Conservation (phyloP, 176 grass and related monocot species). For the Musa beccarii region DNA sequence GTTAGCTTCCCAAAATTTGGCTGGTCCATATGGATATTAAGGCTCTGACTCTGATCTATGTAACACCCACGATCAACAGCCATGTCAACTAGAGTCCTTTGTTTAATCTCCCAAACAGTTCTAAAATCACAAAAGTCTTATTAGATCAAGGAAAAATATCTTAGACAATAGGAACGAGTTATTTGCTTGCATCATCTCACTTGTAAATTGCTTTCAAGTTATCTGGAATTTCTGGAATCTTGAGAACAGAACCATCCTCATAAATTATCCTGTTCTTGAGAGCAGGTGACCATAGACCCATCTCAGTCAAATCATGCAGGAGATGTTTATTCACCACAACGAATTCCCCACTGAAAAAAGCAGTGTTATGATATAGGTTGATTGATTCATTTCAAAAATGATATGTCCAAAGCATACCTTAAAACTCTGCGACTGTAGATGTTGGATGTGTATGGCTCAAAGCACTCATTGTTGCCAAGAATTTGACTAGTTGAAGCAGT, state of each 20-base stretch:
- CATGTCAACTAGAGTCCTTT: conserved; percentile 98
- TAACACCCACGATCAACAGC: conserved; percentile 92
- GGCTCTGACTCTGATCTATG: conserved; percentile 97
- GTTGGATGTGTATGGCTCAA: conserved; percentile 80
- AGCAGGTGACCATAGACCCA: conserved; percentile 74
- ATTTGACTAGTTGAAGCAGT: conserved; percentile 99
- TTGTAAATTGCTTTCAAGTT: conserved; percentile 93
- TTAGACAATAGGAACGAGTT: background rate
- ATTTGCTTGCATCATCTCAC: conserved; percentile 29
- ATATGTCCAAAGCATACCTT: conserved; percentile 38
- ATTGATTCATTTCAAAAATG: background rate
- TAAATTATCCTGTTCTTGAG: conserved; percentile 95
- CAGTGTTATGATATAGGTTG: background rate
- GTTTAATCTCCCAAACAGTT: conserved; percentile 99
- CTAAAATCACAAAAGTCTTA: conserved; percentile 29
- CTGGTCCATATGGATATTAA: conserved; percentile 99
- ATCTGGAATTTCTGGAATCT: conserved; percentile 69
- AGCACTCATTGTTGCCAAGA: conserved; percentile 97
- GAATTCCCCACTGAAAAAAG: conserved; percentile 74
- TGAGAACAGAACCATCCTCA: conserved; percentile 84
- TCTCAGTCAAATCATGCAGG: conserved; percentile 93
- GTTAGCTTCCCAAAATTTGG: conserved; percentile 92
- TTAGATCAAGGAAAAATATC: conserved; percentile 4
- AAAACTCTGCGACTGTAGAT: conserved; percentile 73
- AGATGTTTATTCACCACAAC: conserved; percentile 99